Base-by-base conservation (phyloP, 176 grass and related monocot species). In the Dendrocalamus sinicus region DNA sequence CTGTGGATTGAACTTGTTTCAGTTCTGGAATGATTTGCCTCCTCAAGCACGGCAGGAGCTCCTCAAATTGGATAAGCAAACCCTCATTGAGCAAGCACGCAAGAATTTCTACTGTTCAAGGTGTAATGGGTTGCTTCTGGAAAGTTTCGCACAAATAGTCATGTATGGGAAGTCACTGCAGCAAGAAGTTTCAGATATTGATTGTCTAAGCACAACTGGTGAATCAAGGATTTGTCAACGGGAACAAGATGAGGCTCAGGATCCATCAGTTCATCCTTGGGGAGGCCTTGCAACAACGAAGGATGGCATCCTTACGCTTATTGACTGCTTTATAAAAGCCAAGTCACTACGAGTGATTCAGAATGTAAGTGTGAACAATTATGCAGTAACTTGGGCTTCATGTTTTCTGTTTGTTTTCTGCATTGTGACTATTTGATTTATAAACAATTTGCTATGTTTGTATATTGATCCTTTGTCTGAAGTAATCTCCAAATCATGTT, bases 51-150 rank as follows among this genome's bases (percentile, higher is more conserved):
- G 84, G 20, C 48, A 90, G 28, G 87, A 84, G 45, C 75, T 97
- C 64, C 89, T 97, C 71, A 89, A 81, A 75, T 84, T 97, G 20
- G 95, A 97, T 89, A 97, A 94, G 40, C 95, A 92, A 30, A 76
- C 90, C 45, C 86, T 97, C 30, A 94, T 94, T 16, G 94, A 97
- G 69, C 94, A 97, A 87, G 86, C 86, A 71, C 84, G 94, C 66
- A 97, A 85, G 78, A 97, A 97, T 58, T 64, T 97, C 4, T 97
- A 97, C 78, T 97, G 92, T 79, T 97, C 94, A 71, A 92, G 94
- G 48, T 97, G 94, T 69, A 94, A 97, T 85, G 94, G 94, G 12
- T 75, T 97, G 78, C 92, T 97, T 69, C 76, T 98, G 70, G 95
- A 98, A 84, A 88, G 88, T 75, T 97, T 94, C 61, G 66, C 91